Percentiles rank a stretch among this genome's conserved stretches.
Conservation (phyloP, 805 yeast genomes). For the Yarrowia sp. region DNA sequence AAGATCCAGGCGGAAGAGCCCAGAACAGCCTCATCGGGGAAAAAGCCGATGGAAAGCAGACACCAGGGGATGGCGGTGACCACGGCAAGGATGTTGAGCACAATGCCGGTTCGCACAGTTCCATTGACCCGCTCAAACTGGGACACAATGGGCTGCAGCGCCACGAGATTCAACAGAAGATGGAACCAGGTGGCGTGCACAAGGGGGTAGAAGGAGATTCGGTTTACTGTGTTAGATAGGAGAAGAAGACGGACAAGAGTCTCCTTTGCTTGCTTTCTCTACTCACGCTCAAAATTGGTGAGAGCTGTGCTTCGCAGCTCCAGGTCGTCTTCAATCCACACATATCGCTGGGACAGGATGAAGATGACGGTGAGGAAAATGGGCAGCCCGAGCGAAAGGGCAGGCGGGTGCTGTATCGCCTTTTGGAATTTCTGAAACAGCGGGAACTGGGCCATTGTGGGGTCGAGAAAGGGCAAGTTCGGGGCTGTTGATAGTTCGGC, state of each 20-base stretch:
- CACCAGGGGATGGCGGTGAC: conserved; percentile 71
- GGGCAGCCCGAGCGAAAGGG: conserved; percentile 44
- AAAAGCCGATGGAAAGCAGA: conserved; percentile 52
- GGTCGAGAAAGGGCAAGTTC: conserved; percentile 3
- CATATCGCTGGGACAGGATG: conserved; percentile 39
- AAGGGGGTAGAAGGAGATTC: conserved; percentile 74
- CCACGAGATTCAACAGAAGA: conserved; percentile 63
- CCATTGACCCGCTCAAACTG: conserved; percentile 77
- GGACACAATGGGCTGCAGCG: conserved; percentile 65
- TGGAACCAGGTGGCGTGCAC: conserved; percentile 70
- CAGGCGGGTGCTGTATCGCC: conserved; percentile 43
- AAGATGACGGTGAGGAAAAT: conserved; percentile 42
- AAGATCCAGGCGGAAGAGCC: conserved; percentile 83
- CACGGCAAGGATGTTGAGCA: conserved; percentile 74
- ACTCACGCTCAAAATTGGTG: conserved; percentile 53
- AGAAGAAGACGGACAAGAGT: not conserved
- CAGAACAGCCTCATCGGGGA: conserved; percentile 60
- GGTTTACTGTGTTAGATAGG: conserved; percentile 50
- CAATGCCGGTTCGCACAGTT: conserved; percentile 83
- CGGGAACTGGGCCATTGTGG: conserved; percentile 36
- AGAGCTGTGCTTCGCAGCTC: conserved; percentile 65
- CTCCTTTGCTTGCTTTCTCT: no score
- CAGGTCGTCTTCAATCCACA: conserved; percentile 51
- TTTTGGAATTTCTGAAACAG: conserved; percentile 31
- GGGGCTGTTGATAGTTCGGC: conserved; percentile 12